Percentiles rank a stretch among this genome's conserved stretches.
These are phyloP conservation scores for Talaromyces thailandensis DNA, from an alignment of 495 filamentous ascomycete species.

Conservation along the genomic window DNA sequence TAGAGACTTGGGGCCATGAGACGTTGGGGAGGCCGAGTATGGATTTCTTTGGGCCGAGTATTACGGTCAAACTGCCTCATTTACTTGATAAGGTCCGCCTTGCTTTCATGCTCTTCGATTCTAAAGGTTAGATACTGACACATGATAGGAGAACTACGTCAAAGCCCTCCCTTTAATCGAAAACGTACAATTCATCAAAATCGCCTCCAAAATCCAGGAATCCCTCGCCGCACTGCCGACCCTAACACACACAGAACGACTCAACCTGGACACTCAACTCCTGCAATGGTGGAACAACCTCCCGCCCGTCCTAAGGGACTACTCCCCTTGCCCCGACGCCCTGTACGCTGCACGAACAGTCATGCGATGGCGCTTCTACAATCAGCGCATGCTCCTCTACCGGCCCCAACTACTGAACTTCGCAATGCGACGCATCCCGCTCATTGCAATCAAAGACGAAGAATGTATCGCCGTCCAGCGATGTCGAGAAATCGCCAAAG, in stretches of 20 bases:
- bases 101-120: background rate
- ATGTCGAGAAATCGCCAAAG: constrained; percentile 59
- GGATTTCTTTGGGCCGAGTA: constrained; percentile 62
- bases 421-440: constrained; percentile 55
- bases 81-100: constrained; percentile 34
- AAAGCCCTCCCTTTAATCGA: constrained; percentile 57
- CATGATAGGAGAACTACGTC: background rate
- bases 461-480: constrained; percentile 61
- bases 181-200: constrained; percentile 74
- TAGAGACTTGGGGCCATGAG: constrained; percentile 71
- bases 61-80: constrained; percentile 63
- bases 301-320: constrained; percentile 59
- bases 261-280: constrained; percentile 56
- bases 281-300: constrained; percentile 62
- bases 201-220: constrained; percentile 70
- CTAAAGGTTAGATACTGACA: background rate
- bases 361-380: constrained; percentile 78
- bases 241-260: constrained; percentile 54
- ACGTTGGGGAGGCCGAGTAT: constrained; percentile 72
- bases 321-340: constrained; percentile 60
- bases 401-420: constrained; percentile 64
- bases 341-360: constrained; percentile 61
- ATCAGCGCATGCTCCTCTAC: constrained; percentile 72
- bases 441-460: constrained; percentile 48
- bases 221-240: constrained; percentile 60